Conservation (phyloP, 2,329 filamentous ascomycete species). For the Canariomyces notabilis region DNA sequence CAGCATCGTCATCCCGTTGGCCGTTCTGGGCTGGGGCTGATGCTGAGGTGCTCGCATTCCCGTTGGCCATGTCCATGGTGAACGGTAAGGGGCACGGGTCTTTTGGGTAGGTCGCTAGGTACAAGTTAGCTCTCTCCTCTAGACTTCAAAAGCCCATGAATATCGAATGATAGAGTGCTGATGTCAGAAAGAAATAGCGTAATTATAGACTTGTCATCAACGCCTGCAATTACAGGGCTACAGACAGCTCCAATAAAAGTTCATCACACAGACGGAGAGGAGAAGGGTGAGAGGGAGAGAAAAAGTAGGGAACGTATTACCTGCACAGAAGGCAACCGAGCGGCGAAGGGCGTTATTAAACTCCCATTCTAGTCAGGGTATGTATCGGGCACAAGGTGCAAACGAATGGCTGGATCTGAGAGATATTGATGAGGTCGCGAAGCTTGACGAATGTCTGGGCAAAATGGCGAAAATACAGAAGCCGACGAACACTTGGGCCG, state of each 20-base stretch:
- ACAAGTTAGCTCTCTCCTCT: constrained; percentile 11
- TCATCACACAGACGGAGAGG: no score
- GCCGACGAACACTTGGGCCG: no score
- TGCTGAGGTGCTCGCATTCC: constrained; percentile 27
- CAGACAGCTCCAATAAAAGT: constrained; percentile 67
- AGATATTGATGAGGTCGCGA: neutral
- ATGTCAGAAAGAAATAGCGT: constrained; percentile 28
- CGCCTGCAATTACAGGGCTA: constrained; percentile 37
- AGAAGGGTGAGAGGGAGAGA: neutral
- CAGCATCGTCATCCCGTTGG: constrained; percentile 42
- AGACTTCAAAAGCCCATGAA: neutral
- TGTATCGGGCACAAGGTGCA: neutral
- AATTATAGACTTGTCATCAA: constrained; percentile 49
- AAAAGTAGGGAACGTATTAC: neutral
- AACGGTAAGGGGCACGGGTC: neutral
- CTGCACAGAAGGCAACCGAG: neutral
- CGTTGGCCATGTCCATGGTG: constrained; percentile 40
- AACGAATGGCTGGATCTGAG: neutral
- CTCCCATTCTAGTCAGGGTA: neutral
- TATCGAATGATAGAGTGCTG: neutral
- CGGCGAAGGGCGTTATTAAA: neutral
- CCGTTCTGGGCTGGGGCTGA: constrained; percentile 37
- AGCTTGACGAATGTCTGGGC: neutral
- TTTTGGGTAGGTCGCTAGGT: constrained; percentile 1
- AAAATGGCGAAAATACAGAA: no score